Evolutionary conservation across 2,329 filamentous ascomycete species (phyloP).

Genomic region (Fusarium mexicanum): DNA sequence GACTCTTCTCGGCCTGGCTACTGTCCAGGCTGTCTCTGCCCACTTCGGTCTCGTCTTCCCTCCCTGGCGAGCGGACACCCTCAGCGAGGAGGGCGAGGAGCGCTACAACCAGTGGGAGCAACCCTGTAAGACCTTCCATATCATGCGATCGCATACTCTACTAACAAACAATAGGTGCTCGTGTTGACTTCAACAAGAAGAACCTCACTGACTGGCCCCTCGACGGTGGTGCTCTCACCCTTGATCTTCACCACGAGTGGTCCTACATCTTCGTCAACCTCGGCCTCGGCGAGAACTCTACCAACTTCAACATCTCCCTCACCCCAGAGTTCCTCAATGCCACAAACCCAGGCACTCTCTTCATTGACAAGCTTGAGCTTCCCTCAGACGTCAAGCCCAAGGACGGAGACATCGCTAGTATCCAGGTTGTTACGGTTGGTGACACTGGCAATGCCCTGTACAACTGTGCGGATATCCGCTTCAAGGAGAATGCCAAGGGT

Average conservation of each 20-base stretch:
- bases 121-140: constrained; percentile 56
- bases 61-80: constrained; percentile 59
- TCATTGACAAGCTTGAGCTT: constrained; percentile 67
- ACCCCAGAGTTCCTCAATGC: constrained; percentile 67
- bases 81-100: constrained; percentile 49
- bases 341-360: constrained; percentile 71
- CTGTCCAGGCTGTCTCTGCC: constrained; percentile 52
- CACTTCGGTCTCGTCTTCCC: constrained; percentile 62
- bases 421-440: constrained; percentile 75
- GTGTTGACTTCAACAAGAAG: constrained; percentile 54
- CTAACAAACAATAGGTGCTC: constrained; percentile 53
- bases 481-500: constrained; percentile 62
- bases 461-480: constrained; percentile 79
- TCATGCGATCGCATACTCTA: background rate
- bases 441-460: constrained; percentile 70
- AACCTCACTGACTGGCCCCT: constrained; percentile 65
- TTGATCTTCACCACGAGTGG: constrained; percentile 63
- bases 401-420: constrained; percentile 70
- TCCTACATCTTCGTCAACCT: constrained; percentile 65
- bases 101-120: constrained; percentile 60
- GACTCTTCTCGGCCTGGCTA: constrained; percentile 48
- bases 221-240: constrained; percentile 57
- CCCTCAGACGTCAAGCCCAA: constrained; percentile 58
- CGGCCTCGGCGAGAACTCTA: constrained; percentile 59
- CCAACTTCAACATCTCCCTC: constrained; percentile 76